These are phyloP conservation scores for Phycomyces nitens DNA, from an alignment of 192 early-diverging fungal species.

Conservation along the genomic window DNA sequence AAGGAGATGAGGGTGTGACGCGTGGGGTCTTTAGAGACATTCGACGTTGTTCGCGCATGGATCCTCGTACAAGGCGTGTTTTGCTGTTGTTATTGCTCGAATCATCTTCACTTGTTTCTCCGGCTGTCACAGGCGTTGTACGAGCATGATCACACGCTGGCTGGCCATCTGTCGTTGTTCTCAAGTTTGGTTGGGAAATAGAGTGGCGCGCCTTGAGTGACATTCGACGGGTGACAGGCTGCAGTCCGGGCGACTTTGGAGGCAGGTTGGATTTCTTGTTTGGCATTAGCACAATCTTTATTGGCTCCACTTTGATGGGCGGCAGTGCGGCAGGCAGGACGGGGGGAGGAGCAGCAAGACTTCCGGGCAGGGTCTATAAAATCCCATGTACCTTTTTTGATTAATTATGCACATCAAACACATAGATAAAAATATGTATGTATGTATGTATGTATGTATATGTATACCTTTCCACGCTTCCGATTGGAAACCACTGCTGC, in stretches of 20 bases:
- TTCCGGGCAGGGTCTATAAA: slow-evolving; percentile 30
- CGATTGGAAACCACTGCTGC: slow-evolving; percentile 5
- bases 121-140: too few relatives aligned
- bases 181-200: neutral
- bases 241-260: neutral
- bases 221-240: neutral
- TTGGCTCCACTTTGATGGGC: slow-evolving; percentile 12
- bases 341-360: slow-evolving; percentile 23
- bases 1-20: neutral
- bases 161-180: neutral
- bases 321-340: slow-evolving; percentile 13
- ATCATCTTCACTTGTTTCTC: too few relatives aligned
- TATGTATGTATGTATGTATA: neutral
- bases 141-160: neutral
- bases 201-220: too few relatives aligned
- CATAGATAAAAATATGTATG: neutral
- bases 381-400: too few relatives aligned
- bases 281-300: slow-evolving; percentile 8
- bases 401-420: neutral
- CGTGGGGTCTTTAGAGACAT: neutral
- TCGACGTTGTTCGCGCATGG: neutral
- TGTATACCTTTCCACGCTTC: slow-evolving; percentile 26
- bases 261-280: neutral
- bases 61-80: too few relatives aligned
- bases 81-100: too few relatives aligned